Conservation (phyloP, 2,329 filamentous ascomycete genomes). For the Fusarium falciforme region DNA sequence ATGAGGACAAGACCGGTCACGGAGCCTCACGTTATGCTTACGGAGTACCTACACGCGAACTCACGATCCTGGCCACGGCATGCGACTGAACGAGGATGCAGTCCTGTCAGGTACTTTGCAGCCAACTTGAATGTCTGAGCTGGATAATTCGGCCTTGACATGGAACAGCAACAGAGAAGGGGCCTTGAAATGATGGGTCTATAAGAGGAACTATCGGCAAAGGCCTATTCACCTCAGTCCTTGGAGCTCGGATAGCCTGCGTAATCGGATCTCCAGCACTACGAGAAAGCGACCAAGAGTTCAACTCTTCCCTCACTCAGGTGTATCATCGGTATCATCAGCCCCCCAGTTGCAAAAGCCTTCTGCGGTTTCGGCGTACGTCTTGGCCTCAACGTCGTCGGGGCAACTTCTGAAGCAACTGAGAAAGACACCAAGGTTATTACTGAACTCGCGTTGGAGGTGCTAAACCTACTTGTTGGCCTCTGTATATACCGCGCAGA, state of each 20-base stretch:
- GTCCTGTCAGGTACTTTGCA: neutral
- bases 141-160: neutral
- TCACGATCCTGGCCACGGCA: neutral
- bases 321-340: neutral
- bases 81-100: neutral
- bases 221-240: neutral
- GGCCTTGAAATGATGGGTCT: neutral
- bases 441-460: no score
- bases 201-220: neutral
- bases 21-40: neutral
- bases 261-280: neutral
- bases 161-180: neutral
- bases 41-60: neutral
- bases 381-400: neutral
- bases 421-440: neutral
- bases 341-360: neutral
- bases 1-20: no score
- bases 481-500: neutral
- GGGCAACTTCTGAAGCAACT: neutral
- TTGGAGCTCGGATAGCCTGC: neutral
- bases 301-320: neutral
- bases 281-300: neutral
- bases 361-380: neutral
- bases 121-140: neutral
- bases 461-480: neutral